Percentiles rank a stretch among this genome's conserved stretches.
phyloP scores from a whole-genome alignment of 192 early-diverging fungal genomes.

The Backusella australiensis region DNA sequence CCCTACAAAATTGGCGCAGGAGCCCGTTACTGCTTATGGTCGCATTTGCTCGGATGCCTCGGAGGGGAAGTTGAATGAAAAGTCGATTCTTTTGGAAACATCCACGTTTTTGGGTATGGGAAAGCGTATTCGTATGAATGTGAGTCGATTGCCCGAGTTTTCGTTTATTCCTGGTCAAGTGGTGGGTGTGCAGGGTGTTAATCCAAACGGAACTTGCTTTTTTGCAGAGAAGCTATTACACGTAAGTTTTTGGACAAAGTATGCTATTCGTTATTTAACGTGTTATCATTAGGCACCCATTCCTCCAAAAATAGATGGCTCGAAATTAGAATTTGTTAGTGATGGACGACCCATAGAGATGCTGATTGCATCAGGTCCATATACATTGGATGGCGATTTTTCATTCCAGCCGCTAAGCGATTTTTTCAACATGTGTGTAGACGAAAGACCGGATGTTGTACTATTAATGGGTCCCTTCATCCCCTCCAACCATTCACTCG shows the following conservation, averaged over 20 bases:
- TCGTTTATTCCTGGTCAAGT: constrained; percentile 88
- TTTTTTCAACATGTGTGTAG: constrained; percentile 58
- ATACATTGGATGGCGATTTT: constrained; percentile 75
- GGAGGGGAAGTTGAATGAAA: constrained; percentile 63
- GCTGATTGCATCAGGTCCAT: constrained; percentile 82
- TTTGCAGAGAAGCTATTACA: constrained; percentile 45
- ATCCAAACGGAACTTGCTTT: constrained; percentile 34
- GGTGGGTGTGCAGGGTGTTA: constrained; percentile 12
- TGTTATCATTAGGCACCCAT: constrained; percentile 43
- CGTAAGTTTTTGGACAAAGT: background rate
- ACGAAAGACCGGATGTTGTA: constrained; percentile 75
- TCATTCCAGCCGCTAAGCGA: constrained; percentile 81
- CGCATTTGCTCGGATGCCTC: constrained; percentile 65
- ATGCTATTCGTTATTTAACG: background rate
- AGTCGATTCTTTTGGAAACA: constrained; percentile 80
- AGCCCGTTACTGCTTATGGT: constrained; percentile 41
- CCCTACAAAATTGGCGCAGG: constrained; percentile 27
- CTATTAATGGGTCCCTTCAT: constrained; percentile 82
- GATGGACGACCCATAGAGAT: constrained; percentile 47
- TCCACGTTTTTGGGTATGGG: constrained; percentile 75
- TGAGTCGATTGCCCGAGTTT: constrained; percentile 56
- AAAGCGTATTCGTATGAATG: constrained; percentile 60
- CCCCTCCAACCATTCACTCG: constrained; percentile 52
- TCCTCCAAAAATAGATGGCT: constrained; percentile 27
- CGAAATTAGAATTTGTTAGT: background rate